Conservation (phyloP, 2,329 filamentous ascomycete species). For the Fusarium sacchari region DNA sequence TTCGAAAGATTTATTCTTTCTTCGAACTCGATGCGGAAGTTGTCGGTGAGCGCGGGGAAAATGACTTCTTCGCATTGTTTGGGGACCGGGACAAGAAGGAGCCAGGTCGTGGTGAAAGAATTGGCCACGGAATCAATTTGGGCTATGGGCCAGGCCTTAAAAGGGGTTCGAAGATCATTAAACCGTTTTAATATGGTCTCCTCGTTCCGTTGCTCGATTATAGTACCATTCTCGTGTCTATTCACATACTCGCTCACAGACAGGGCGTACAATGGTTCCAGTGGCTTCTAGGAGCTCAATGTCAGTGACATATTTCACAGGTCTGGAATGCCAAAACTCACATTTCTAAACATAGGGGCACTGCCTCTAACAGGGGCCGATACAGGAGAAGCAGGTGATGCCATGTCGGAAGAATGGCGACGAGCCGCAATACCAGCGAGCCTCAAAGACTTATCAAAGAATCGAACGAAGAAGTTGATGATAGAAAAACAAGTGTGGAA, state of each 20-base stretch:
- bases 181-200: conserved; percentile 35
- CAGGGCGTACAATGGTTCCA: conserved; percentile 35
- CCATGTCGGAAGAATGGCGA: background rate
- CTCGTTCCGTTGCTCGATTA: conserved; percentile 51
- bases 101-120: conserved; percentile 47
- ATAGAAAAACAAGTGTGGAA: background rate
- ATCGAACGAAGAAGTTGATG: background rate
- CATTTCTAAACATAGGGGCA: background rate
- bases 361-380: background rate
- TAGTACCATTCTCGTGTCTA: conserved; percentile 46
- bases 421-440: background rate
- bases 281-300: background rate
- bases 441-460: background rate
- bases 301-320: conserved; percentile 8
- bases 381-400: background rate
- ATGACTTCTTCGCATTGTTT: conserved; percentile 17
- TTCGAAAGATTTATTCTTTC: conserved; percentile 27
- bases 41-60: conserved; percentile 45
- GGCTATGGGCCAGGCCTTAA: conserved; percentile 46
- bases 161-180: conserved; percentile 37
- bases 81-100: conserved; percentile 45
- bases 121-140: conserved; percentile 45
- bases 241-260: conserved; percentile 40
- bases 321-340: background rate
- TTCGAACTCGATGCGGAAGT: conserved; percentile 45